Evolutionary conservation across 2,329 filamentous ascomycete species (phyloP).

Genomic region (Colletotrichum eleusines): DNA sequence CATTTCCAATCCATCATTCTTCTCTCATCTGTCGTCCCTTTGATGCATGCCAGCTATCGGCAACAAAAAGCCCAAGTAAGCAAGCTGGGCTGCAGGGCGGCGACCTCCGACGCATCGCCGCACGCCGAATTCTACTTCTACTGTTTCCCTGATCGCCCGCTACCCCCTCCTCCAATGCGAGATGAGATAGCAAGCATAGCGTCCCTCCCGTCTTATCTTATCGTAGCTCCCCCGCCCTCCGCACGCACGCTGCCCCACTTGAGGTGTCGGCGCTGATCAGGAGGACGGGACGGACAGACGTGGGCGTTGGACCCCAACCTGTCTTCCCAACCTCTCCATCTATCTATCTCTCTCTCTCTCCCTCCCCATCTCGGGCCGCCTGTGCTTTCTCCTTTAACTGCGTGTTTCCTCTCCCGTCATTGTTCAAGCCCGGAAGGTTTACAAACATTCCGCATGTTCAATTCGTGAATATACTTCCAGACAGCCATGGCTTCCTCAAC

Average conservation of each 20-base stretch:
- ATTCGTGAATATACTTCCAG: background rate
- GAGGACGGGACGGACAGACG: slow-evolving; percentile 36
- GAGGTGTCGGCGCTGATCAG: slow-evolving; percentile 40
- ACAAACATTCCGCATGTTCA: background rate
- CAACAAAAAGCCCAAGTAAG: slow-evolving; percentile 2
- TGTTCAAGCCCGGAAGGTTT: background rate
- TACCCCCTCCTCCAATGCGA: slow-evolving; percentile 4
- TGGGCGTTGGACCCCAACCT: slow-evolving; percentile 25
- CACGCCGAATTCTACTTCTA: too few species aligned
- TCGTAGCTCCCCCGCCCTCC: slow-evolving; percentile 29
- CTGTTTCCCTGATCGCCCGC: slow-evolving; percentile 21
- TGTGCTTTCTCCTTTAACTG: slow-evolving; percentile 24
- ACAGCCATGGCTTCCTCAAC: slow-evolving; percentile 48
- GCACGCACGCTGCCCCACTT: slow-evolving; percentile 35
- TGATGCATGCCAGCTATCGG: slow-evolving; percentile 20
- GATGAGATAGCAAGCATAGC: background rate
- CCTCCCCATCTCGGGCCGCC: background rate
- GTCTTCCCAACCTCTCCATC: slow-evolving; percentile 19
- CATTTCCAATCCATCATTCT: background rate
- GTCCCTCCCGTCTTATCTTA: slow-evolving; percentile 34
- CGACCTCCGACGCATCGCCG: slow-evolving; percentile 38
- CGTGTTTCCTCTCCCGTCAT: slow-evolving; percentile 9
- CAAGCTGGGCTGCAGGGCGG: slow-evolving; percentile 23
- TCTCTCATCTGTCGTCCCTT: background rate
- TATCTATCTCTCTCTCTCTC: background rate